These are phyloP conservation scores for Carpinus viminea DNA, from an alignment of 306 rosid genomes.

Conservation along the genomic window DNA sequence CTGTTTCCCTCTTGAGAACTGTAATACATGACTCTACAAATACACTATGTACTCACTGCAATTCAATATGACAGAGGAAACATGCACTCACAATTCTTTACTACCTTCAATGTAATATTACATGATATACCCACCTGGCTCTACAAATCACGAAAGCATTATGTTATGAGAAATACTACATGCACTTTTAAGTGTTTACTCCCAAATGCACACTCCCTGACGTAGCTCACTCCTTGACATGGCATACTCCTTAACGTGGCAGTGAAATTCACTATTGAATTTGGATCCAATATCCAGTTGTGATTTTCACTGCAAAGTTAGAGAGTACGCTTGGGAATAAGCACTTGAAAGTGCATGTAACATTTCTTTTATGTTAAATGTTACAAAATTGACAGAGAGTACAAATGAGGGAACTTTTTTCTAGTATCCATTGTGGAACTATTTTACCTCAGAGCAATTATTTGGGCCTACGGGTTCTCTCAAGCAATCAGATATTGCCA, in stretches of 20 bases:
- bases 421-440: constrained; percentile 18
- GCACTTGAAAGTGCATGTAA: no score
- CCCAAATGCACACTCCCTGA: no score
- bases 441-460: constrained; percentile 88
- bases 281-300: no score
- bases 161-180: neutral
- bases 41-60: constrained; percentile 21
- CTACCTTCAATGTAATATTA: neutral
- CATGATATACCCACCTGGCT: neutral
- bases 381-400: constrained; percentile 17
- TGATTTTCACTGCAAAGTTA: no score
- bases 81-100: constrained; percentile 8
- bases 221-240: no score
- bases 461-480: constrained; percentile 80
- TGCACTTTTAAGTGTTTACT: no score
- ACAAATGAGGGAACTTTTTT: constrained; percentile 1
- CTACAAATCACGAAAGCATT: constrained; percentile 1
- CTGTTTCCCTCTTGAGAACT: constrained; percentile 12
- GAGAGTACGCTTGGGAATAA: no score
- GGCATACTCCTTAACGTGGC: no score
- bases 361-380: neutral
- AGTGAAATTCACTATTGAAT: no score
- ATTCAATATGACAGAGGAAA: constrained; percentile 9
- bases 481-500: constrained; percentile 87
- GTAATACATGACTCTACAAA: constrained; percentile 20